Conservation (phyloP, 2,329 filamentous ascomycete genomes). For the Trichophyton simii region DNA sequence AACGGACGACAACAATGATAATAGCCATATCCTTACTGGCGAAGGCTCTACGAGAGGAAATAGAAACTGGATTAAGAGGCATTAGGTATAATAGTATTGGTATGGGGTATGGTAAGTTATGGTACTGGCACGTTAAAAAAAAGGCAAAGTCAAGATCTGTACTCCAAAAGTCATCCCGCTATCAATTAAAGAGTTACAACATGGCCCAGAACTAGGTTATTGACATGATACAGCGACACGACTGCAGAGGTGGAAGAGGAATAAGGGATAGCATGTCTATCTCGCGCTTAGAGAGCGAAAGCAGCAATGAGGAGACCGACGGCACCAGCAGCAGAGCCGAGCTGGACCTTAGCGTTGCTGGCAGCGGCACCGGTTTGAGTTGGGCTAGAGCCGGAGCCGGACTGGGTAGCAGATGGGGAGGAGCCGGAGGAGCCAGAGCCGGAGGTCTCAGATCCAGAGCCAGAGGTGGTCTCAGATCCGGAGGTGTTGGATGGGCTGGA, state of each 20-base stretch:
- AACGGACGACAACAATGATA: too few relatives aligned
- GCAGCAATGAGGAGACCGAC: conserved; percentile 26
- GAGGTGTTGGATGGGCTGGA: conserved; percentile 11
- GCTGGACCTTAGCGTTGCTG: not conserved
- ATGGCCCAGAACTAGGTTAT: not conserved
- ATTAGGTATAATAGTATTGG: not conserved
- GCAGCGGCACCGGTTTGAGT: conserved; percentile 3
- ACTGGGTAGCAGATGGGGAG: too few relatives aligned
- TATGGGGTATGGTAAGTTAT: not conserved
- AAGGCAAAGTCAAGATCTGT: not conserved
- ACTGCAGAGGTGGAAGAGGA: not conserved
- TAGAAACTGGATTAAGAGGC: not conserved
- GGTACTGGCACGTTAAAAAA: not conserved
- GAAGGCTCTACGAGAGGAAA: not conserved
- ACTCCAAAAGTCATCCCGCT: conserved; percentile 1
- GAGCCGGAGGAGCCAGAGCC: conserved; percentile 9
- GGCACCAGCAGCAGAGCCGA: conserved; percentile 23
- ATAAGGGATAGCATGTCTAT: not conserved
- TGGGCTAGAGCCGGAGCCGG: conserved; percentile 10
- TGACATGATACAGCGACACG: not conserved
- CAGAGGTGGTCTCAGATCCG: not conserved
- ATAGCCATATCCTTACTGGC: too few relatives aligned
- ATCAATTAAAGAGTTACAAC: conserved; percentile 2
- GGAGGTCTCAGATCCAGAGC: not conserved
- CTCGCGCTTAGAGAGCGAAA: conserved; percentile 24